These are phyloP conservation scores for Fusarium multiceps DNA, from an alignment of 2,329 filamentous ascomycete species.

Conservation along the genomic window DNA sequence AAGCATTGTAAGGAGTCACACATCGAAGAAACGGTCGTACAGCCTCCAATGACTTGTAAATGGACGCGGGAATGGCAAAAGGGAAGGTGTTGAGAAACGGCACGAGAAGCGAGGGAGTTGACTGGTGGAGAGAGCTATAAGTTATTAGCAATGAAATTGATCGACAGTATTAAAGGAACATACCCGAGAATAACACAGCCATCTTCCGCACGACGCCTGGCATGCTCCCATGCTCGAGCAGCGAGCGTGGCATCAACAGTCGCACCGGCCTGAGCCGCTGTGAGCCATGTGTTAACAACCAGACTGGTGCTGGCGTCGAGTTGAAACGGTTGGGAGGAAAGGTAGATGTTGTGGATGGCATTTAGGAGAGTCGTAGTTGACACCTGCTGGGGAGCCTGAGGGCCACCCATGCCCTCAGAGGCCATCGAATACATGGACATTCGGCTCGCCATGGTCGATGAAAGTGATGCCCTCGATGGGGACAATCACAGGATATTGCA, in stretches of 20 bases:
- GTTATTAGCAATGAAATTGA: constrained; percentile 22
- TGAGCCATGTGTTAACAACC: constrained; percentile 96
- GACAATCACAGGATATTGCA: constrained; percentile 52
- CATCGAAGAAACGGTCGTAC: constrained; percentile 88
- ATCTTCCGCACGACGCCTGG: constrained; percentile 91
- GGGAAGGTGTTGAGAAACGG: constrained; percentile 87
- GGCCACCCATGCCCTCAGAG: constrained; percentile 72
- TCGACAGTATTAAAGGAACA: constrained; percentile 46
- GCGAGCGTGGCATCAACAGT: constrained; percentile 85
- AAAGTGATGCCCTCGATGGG: constrained; percentile 51
- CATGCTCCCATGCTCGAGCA: constrained; percentile 93
- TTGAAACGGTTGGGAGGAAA: constrained; percentile 81
- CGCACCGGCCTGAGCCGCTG: constrained; percentile 75
- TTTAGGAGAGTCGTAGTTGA: constrained; percentile 95
- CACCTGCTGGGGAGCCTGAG: constrained; percentile 83
- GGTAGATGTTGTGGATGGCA: constrained; percentile 88
- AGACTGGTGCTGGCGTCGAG: constrained; percentile 91
- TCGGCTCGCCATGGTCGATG: constrained; percentile 66
- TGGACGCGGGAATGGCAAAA: constrained; percentile 77
- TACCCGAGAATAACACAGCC: constrained; percentile 92
- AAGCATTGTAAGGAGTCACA: constrained; percentile 90
- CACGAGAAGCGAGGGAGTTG: constrained; percentile 83
- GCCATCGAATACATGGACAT: constrained; percentile 77
- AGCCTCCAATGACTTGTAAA: constrained; percentile 83
- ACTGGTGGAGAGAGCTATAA: constrained; percentile 85